Conservation (phyloP, 257 asterid genomes). For the Solanum paucissectum region DNA sequence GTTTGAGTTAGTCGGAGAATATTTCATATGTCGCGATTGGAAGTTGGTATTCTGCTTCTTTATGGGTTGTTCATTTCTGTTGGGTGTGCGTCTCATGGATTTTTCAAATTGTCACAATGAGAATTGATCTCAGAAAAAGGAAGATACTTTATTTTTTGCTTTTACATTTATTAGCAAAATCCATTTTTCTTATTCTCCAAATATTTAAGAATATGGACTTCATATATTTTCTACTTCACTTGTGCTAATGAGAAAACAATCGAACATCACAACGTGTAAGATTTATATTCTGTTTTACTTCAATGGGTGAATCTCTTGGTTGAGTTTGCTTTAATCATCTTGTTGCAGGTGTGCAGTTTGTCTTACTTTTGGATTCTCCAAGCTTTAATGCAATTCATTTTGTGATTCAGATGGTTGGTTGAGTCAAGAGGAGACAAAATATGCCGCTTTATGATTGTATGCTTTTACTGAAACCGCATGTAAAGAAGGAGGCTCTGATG, state of each 20-base stretch:
- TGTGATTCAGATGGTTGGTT: background rate
- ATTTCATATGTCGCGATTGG: background rate
- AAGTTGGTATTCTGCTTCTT: background rate
- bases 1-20: background rate
- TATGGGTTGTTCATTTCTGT: background rate
- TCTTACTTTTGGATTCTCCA: background rate
- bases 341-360: background rate
- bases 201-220: background rate
- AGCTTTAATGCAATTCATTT: background rate
- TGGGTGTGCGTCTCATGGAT: background rate
- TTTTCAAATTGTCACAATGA: background rate
- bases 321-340: background rate
- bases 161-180: background rate
- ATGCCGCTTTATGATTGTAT: constrained; percentile 95
- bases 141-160: background rate
- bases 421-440: constrained; percentile 3
- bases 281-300: background rate
- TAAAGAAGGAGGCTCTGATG: constrained; percentile 22
- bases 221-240: background rate
- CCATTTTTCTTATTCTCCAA: background rate
- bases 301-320: background rate
- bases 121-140: background rate
- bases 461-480: constrained; percentile 68
- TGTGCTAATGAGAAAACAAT: background rate
- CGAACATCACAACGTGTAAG: background rate